Evolutionary conservation across 768 basidiomycete genomes (phyloP).

Genomic region (Sistotremastrum suecicum): DNA sequence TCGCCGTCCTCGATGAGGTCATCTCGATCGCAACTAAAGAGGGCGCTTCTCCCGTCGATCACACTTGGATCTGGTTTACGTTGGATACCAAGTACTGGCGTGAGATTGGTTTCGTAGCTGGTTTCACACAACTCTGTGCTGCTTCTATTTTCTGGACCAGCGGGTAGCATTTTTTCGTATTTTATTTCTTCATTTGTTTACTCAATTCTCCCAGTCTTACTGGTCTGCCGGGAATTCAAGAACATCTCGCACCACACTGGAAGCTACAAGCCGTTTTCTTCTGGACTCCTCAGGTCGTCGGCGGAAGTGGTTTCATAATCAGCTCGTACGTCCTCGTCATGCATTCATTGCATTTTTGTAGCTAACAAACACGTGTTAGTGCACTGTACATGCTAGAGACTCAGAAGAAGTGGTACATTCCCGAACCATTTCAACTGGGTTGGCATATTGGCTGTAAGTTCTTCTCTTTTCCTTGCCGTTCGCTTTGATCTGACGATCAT

Average conservation of each 20-base stretch:
- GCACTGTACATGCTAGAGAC: slow-evolving; percentile 38
- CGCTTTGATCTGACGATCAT: too few species aligned
- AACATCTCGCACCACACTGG: slow-evolving; percentile 23
- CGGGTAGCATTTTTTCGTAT: slow-evolving; percentile 18
- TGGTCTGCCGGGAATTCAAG: slow-evolving; percentile 6
- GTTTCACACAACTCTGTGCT: slow-evolving; percentile 35
- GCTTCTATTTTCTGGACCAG: slow-evolving; percentile 52
- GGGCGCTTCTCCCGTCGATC: not conserved
- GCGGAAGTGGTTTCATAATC: slow-evolving; percentile 44
- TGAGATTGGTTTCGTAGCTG: slow-evolving; percentile 35
- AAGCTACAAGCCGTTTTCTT: slow-evolving; percentile 34
- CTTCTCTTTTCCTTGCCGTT: too few species aligned
- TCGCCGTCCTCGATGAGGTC: slow-evolving; percentile 15
- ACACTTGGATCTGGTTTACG: slow-evolving; percentile 26
- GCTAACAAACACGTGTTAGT: slow-evolving; percentile 1
- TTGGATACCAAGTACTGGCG: slow-evolving; percentile 21
- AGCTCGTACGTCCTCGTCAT: slow-evolving; percentile 14
- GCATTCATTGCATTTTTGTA: not conserved
- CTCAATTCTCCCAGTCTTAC: not conserved
- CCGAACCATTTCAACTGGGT: slow-evolving; percentile 29
- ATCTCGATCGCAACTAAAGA: slow-evolving; percentile 5
- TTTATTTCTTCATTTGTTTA: slow-evolving; percentile 4
- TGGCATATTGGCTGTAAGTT: slow-evolving; percentile 37
- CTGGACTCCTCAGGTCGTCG: slow-evolving; percentile 52
- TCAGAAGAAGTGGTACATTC: slow-evolving; percentile 40